Base-by-base conservation (phyloP, 2,329 filamentous ascomycete species). In the Ceratocystis papillata region DNA sequence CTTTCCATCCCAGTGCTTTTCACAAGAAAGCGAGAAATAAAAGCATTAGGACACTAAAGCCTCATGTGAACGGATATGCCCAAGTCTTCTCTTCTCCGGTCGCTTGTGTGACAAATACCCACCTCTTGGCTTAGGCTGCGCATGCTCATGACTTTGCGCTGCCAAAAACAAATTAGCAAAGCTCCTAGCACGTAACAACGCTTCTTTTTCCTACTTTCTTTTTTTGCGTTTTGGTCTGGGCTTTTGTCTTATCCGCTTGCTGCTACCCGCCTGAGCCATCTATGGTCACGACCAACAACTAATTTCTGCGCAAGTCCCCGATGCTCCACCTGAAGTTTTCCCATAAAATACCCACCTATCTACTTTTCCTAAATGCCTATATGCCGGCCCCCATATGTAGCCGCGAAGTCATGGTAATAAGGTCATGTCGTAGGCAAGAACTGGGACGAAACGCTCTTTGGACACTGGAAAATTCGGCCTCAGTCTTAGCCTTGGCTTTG, bases 1-100 rank as follows among this genome's bases (percentile, higher is more conserved):
- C 53, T 30, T 57, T 33, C 28, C 53, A n/a, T 57, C 22, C 53
- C 53, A 37, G 28, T 30, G 25, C 53, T 57, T 57, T 22, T 57
- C 12, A 57, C 30, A 20, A n/a, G 28, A 4, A 5, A 4, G 25
- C 33, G 53, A 3, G 12, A 53, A 1, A 8, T 30, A 10, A 55
- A 8, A 59, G 15, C 12, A 57, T 15, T 2, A 33, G 28, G 2
- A 37, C 55, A 59, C 25, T 33, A 33, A 59, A 59, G 28, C 55
- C 55, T 59, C 55, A 37, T 59, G 33, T 30, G 17, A 12, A 57
- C 25, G n/a, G 10, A 59, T 30, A 59, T 33, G 55, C 28, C 12
- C 55, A 59, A 17, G 53, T 5, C 55, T 53, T 3, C 28, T 12
- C 25, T 8, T 25, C 17, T 37, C 17, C 5, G n/a, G 55, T 28